A percentile compares a stretch with the other conserved stretches of the same genome.
These are phyloP conservation scores for Neopestalotiopsis sp. DNA, from an alignment of 2,329 filamentous ascomycete genomes.

Conservation along the genomic window DNA sequence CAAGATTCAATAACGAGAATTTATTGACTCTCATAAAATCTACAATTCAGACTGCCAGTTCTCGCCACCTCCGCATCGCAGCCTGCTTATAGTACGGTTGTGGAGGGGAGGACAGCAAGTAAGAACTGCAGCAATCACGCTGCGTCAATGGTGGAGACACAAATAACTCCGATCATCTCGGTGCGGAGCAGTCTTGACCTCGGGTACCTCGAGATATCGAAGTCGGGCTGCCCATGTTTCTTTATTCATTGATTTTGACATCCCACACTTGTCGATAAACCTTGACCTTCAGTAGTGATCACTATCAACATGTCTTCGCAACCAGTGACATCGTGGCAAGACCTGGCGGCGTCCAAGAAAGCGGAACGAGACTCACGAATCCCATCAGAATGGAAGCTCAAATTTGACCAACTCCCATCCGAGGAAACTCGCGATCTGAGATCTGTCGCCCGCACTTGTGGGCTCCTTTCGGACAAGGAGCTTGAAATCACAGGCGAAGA, in stretches of 20 bases:
- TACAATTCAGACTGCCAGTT: not conserved
- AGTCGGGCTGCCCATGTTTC: not conserved
- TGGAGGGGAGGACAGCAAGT: not conserved
- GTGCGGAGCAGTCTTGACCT: not conserved
- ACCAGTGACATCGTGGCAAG: constrained; percentile 27
- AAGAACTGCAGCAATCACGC: not conserved
- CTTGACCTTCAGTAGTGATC: not conserved
- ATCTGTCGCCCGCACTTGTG: constrained; percentile 25
- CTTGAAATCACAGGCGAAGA: constrained; percentile 28
- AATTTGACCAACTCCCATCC: constrained; percentile 24
- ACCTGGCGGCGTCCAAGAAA: constrained; percentile 27
- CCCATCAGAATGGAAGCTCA: constrained; percentile 29
- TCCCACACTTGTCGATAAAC: not conserved
- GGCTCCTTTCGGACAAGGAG: constrained; percentile 26
- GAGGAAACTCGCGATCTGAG: constrained; percentile 27
- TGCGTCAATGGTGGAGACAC: not conserved
- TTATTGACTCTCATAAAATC: no score
- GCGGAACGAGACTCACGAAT: constrained; percentile 28
- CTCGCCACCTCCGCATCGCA: not conserved
- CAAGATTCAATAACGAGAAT: no score
- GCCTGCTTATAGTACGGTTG: not conserved
- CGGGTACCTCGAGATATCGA: not conserved
- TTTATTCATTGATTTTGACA: not conserved
- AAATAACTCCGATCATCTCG: not conserved
- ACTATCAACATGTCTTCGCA: not conserved